These are phyloP conservation scores for Huiozyma naganishii DNA, from an alignment of 805 yeast species.

Conservation along the genomic window DNA sequence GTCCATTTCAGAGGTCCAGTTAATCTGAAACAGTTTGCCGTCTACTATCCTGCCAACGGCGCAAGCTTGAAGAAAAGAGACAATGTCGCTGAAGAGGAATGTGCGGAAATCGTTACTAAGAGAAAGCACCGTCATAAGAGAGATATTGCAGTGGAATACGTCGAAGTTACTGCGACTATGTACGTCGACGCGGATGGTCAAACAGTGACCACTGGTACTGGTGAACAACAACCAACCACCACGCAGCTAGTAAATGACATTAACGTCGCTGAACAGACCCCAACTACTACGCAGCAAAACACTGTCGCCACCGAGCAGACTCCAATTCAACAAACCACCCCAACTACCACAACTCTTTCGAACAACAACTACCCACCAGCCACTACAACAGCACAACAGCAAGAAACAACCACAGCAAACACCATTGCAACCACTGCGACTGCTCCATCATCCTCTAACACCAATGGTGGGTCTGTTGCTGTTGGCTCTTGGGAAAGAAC, in stretches of 20 bases:
- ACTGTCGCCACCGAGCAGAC: constrained; percentile 6
- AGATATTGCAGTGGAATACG: constrained; percentile 49
- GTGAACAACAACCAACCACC: constrained; percentile 41
- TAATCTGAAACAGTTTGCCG: constrained; percentile 61
- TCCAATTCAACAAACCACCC: neutral
- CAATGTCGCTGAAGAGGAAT: constrained; percentile 27
- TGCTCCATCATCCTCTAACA: constrained; percentile 16
- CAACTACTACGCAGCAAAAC: constrained; percentile 10
- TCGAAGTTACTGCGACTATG: constrained; percentile 71
- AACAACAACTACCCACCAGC: constrained; percentile 4
- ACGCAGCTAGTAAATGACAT: constrained; percentile 9
- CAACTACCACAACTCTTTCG: constrained; percentile 4
- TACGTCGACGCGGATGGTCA: constrained; percentile 49
- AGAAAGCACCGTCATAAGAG: constrained; percentile 43
- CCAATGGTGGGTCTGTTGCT: constrained; percentile 27
- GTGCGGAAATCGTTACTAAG: constrained; percentile 5
- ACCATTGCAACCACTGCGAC: constrained; percentile 6
- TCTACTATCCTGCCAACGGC: constrained; percentile 59
- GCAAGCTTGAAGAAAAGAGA: constrained; percentile 35
- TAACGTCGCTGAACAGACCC: constrained; percentile 8
- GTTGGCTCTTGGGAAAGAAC: constrained; percentile 61
- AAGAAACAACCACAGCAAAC: constrained; percentile 5
- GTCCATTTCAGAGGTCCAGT: constrained; percentile 77
- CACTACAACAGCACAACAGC: constrained; percentile 10
- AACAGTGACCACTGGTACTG: constrained; percentile 39